Evolutionary conservation across 2,329 filamentous ascomycete species (phyloP).

Genomic region (Monilinia aucupariae): DNA sequence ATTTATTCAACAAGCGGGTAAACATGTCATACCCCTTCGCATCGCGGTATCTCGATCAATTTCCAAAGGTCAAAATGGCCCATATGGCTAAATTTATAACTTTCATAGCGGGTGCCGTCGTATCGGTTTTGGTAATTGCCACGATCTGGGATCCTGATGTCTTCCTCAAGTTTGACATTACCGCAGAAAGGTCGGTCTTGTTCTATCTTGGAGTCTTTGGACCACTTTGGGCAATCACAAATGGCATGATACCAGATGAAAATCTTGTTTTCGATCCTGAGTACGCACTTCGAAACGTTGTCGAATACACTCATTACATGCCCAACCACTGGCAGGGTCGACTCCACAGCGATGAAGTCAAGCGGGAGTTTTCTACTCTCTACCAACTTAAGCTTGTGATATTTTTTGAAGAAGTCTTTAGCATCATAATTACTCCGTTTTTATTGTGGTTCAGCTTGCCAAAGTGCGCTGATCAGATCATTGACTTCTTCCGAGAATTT

Average conservation of each 20-base stretch:
- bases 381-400: conserved; percentile 92
- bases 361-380: conserved; percentile 79
- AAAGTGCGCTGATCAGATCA: conserved; percentile 82
- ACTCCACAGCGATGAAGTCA: conserved; percentile 91
- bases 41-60: conserved; percentile 87
- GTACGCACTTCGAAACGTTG: conserved; percentile 80
- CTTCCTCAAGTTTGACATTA: conserved; percentile 88
- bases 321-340: conserved; percentile 83
- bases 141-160: conserved; percentile 87
- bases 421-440: conserved; percentile 87
- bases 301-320: conserved; percentile 87
- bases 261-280: conserved; percentile 88
- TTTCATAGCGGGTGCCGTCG: conserved; percentile 80
- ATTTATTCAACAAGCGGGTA: conserved; percentile 81
- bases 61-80: conserved; percentile 89
- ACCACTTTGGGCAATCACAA: conserved; percentile 74
- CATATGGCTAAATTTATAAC: conserved; percentile 79
- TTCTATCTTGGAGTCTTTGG: conserved; percentile 85
- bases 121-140: conserved; percentile 76
- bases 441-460: conserved; percentile 82
- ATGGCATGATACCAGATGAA: conserved; percentile 81
- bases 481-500: conserved; percentile 98
- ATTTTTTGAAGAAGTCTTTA: conserved; percentile 86
- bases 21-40: conserved; percentile 96
- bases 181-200: conserved; percentile 77